Evolutionary conservation across 108 stramenopile genomes (phyloP).

Genomic region (Tribonema minus): DNA sequence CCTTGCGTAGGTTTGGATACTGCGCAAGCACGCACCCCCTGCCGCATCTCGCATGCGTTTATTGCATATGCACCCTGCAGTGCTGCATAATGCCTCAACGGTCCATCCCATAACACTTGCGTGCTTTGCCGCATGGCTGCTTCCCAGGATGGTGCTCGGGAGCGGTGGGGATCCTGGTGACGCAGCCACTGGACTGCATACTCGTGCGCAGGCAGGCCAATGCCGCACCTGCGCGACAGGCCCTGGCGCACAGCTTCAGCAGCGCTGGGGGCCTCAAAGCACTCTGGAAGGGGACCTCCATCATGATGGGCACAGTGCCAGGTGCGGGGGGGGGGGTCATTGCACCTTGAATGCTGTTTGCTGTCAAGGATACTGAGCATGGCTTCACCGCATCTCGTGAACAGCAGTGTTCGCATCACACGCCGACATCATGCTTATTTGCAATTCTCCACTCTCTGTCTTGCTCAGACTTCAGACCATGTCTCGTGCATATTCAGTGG

Average conservation of each 20-base stretch:
- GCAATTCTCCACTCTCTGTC: no score
- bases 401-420: no score
- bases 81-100: neutral
- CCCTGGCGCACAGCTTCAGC: neutral
- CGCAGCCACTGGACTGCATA: conserved; percentile 31
- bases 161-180: conserved; percentile 7
- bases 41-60: neutral
- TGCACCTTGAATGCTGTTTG: no score
- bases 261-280: conserved; percentile 1
- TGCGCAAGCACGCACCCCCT: neutral
- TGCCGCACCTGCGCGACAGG: neutral
- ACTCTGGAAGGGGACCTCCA: conserved; percentile 6
- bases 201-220: conserved; percentile 8
- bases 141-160: conserved; percentile 21
- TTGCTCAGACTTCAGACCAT: no score
- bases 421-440: no score
- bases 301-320: conserved; percentile 29
- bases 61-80: neutral
- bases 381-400: no score
- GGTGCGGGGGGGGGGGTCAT: no score
- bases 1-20: neutral
- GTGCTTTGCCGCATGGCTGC: neutral
- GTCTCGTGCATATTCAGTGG: neutral
- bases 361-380: neutral
- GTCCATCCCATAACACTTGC: neutral